A percentile compares a stretch with the other conserved stretches of the same genome.
Conservation (phyloP, 805 yeast genomes). For the Pichia nanzhaoensis region DNA sequence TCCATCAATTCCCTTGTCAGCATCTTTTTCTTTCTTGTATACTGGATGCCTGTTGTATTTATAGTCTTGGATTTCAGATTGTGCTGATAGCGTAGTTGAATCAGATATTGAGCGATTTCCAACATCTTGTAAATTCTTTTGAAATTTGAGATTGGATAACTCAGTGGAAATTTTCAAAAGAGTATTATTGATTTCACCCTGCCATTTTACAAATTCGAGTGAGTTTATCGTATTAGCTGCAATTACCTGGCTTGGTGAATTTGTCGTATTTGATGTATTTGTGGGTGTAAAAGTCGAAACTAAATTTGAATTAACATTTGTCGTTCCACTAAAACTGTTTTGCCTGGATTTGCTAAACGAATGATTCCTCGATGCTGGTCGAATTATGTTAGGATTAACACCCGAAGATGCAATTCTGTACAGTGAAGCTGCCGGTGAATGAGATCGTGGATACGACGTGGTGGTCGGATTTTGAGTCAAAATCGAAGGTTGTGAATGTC, state of each 20-base stretch:
- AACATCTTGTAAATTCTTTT: neutral
- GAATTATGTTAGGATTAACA: constrained; percentile 21
- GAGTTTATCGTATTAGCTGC: neutral
- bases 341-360: constrained; percentile 17
- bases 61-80: constrained; percentile 6
- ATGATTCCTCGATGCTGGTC: constrained; percentile 27
- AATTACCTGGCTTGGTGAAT: too few relatives aligned
- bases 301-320: neutral
- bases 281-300: neutral
- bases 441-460: constrained; percentile 16
- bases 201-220: constrained; percentile 45
- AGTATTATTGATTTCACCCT: constrained; percentile 43
- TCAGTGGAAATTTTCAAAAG: constrained; percentile 41
- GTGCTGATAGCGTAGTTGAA: constrained; percentile 5
- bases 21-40: neutral
- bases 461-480: neutral
- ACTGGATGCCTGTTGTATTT: neutral
- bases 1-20: neutral
- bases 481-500: neutral
- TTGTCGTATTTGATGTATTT: too few relatives aligned
- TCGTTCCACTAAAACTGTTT: constrained; percentile 9
- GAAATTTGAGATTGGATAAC: constrained; percentile 17
- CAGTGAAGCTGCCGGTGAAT: constrained; percentile 30
- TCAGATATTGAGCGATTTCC: constrained; percentile 11
- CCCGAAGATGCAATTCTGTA: constrained; percentile 29